Base-by-base conservation (phyloP, 495 filamentous ascomycete genomes). In the Xylaria acuta region DNA sequence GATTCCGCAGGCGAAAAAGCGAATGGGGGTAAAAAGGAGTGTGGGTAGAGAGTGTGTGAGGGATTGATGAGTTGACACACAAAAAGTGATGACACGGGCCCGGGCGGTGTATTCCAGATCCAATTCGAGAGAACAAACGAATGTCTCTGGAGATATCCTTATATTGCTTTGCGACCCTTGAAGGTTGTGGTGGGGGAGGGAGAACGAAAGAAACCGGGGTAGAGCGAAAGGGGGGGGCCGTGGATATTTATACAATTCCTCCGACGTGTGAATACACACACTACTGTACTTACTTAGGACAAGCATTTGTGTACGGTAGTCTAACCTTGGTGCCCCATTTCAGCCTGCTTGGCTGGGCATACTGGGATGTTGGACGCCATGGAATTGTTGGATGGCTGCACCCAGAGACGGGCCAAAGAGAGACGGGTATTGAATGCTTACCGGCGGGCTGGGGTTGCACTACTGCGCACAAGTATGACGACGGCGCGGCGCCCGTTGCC, bases 161-260 rank as follows among this genome's bases (percentile, higher is more conserved):
- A 75, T 73, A 77, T 72, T 77, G 74, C 75, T 87, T 87, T 86
- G 84, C 84, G 85, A 84, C 85, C 85, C 84, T 72, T 83, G 72
- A 80, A 78, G 80, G 80, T 84, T 85, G 83, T 85, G 85, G 79
- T 81, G 78, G 76, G n/a, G 78, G 78, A 72, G 74, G 77, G 74
- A 81, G 74, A 76, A 75, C 71, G 72, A 74, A 76, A 72, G 75
- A 79, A 49, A 77, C 72, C 73, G 73, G 71, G 74, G 69, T 72
- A 66, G 69, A 58, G 16, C 49, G 63, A 62, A 73, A 73, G 75
- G 71, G 64, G 80, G 82, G 77, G 74, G 27, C 59, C 60, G 54
- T 59, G 70, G 78, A 77, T 84, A 84, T 84, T 85, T 85, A 85
- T 83, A 79, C 77, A 64, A 69, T 16, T 32, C 27, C 34, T 22